Evolutionary conservation across 2,329 filamentous ascomycete species (phyloP).

Genomic region (Dactylonectria macrodidyma): DNA sequence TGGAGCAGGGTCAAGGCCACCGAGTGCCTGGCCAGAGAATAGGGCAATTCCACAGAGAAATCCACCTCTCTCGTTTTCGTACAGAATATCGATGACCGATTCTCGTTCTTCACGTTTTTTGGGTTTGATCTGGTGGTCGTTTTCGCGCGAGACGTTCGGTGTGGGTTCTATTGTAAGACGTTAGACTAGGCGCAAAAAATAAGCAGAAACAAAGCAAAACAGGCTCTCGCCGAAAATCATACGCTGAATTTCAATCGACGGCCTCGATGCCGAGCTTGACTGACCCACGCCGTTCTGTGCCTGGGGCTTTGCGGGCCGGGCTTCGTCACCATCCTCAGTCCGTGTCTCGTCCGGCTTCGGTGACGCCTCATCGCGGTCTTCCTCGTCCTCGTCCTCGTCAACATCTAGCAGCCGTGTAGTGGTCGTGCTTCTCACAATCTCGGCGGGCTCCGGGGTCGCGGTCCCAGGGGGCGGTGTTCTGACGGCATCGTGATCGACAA

Average conservation of each 20-base stretch:
- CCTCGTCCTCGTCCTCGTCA: conserved; percentile 35
- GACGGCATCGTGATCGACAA: conserved; percentile 70
- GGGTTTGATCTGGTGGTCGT: conserved; percentile 54
- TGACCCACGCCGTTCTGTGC: conserved; percentile 29
- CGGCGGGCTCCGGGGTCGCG: conserved; percentile 38
- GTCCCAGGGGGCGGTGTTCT: conserved; percentile 42
- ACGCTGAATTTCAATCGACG: conserved; percentile 54
- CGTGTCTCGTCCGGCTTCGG: conserved; percentile 31
- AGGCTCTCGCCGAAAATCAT: conserved; percentile 1
- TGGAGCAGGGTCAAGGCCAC: conserved; percentile 86
- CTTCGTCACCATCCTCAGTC: conserved; percentile 31
- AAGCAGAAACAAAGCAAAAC: not conserved
- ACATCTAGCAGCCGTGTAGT: conserved; percentile 44
- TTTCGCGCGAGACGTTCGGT: conserved; percentile 42
- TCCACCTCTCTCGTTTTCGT: conserved; percentile 94
- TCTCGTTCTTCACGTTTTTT: conserved; percentile 58
- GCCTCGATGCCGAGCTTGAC: conserved; percentile 43
- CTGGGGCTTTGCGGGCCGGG: conserved; percentile 15
- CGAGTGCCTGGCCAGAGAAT: conserved; percentile 89
- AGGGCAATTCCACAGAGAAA: conserved; percentile 91
- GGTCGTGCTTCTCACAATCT: conserved; percentile 41
- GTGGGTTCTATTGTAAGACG: conserved; percentile 48
- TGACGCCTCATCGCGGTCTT: conserved; percentile 10
- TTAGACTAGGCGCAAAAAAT: conserved; percentile 24
- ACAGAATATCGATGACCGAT: conserved; percentile 85